phyloP scores from a whole-genome alignment of 1,284 basidiomycete genomes.

The Stereum hirsutum region DNA sequence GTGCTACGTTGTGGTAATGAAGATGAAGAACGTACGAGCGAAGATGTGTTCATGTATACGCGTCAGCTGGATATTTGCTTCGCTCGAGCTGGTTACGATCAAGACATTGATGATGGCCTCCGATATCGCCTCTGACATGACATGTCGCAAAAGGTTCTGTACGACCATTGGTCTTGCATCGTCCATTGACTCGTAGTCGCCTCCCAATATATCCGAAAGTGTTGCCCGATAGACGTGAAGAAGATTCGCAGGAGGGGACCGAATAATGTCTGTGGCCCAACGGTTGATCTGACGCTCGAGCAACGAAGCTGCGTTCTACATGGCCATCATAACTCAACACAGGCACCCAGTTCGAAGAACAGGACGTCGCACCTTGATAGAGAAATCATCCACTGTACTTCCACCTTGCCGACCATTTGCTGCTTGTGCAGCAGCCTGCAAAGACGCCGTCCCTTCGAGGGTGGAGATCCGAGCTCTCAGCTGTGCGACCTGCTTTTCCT shows the following conservation, averaged over 20 bases:
- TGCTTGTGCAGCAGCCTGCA: constrained; percentile 17
- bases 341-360: neutral
- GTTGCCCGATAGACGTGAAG: constrained; percentile 47
- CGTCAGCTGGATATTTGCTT: constrained; percentile 73
- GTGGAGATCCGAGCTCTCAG: constrained; percentile 60
- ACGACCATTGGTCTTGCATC: constrained; percentile 55
- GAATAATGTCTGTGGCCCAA: constrained; percentile 70
- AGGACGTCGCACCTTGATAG: constrained; percentile 53
- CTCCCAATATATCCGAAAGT: constrained; percentile 46
- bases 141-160: constrained; percentile 68
- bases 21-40: constrained; percentile 40
- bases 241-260: constrained; percentile 44
- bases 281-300: constrained; percentile 74
- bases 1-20: neutral
- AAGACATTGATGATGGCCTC: constrained; percentile 74
- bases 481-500: constrained; percentile 70
- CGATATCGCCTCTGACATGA: constrained; percentile 67
- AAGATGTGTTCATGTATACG: constrained; percentile 81
- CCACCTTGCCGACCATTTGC: constrained; percentile 33
- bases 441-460: constrained; percentile 50
- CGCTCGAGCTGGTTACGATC: constrained; percentile 65
- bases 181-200: constrained; percentile 27
- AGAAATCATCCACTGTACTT: constrained; percentile 72
- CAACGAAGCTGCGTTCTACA: constrained; percentile 64
- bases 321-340: neutral